Percentiles rank a stretch among this genome's conserved stretches.
phyloP scores from a whole-genome alignment of 1,139 yeast genomes.

The Geotrichum phurueaensis region DNA sequence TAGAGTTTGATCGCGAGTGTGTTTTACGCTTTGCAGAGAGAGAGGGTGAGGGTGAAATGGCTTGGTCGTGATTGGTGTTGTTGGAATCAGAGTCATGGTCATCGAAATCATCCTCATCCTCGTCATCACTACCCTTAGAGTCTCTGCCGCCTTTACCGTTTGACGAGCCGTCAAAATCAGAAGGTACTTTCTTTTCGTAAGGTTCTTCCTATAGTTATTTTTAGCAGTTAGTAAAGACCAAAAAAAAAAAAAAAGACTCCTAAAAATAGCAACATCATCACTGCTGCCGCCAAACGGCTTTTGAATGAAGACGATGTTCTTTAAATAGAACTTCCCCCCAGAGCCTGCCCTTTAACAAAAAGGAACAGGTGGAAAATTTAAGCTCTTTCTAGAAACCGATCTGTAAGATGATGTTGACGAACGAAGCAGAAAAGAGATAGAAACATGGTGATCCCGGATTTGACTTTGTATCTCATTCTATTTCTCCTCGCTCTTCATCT shows the following conservation, averaged over 20 bases:
- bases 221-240: constrained; percentile 5
- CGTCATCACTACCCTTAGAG: constrained; percentile 23
- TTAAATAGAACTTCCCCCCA: background rate
- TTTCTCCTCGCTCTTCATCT: background rate
- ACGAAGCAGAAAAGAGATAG: background rate
- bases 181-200: constrained; percentile 31
- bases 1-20: constrained; percentile 2
- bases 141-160: constrained; percentile 18
- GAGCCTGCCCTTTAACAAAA: background rate
- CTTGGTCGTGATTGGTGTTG: constrained; percentile 1
- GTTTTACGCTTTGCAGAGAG: constrained; percentile 1
- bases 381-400: background rate
- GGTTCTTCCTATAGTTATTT: constrained; percentile 27
- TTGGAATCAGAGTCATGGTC: constrained; percentile 9
- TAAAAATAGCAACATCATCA: constrained; percentile 9
- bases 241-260: background rate
- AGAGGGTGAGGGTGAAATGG: constrained; percentile 8
- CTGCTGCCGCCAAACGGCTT: background rate
- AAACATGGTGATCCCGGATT: background rate
- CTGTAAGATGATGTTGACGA: background rate
- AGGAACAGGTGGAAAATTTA: background rate
- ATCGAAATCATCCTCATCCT: constrained; percentile 22
- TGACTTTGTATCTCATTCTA: background rate
- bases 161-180: constrained; percentile 25
- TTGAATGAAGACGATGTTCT: background rate